A percentile compares a stretch with the other conserved stretches of the same genome.
Evolutionary conservation across 1,284 basidiomycete genomes (phyloP).

Genomic region (Ganoderma multipileum): DNA sequence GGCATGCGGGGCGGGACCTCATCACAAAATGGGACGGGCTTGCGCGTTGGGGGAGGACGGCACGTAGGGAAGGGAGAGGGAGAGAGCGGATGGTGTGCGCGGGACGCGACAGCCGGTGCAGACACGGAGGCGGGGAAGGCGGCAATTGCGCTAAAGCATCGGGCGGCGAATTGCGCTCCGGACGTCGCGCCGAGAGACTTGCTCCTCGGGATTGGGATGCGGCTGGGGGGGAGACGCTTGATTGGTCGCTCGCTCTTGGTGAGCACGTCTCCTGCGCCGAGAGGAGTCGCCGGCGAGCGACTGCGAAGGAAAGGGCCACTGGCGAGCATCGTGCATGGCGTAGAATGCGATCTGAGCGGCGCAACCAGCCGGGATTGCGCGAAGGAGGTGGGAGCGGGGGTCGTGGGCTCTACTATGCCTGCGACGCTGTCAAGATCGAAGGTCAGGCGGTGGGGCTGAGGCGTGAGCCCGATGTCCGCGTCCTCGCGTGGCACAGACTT

Average conservation of each 20-base stretch:
- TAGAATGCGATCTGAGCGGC: not conserved
- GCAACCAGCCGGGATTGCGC: not conserved
- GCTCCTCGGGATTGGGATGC: slow-evolving; percentile 17
- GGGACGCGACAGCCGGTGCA: not conserved
- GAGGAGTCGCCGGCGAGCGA: not conserved
- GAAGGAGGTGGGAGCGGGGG: not conserved
- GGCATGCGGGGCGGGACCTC: not conserved
- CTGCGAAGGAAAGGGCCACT: not conserved
- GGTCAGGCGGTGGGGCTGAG: slow-evolving; percentile 3
- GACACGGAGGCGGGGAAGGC: not conserved
- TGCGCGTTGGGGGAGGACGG: not conserved
- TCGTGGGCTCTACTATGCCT: not conserved
- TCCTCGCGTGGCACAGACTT: slow-evolving; percentile 5
- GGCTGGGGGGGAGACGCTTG: slow-evolving; percentile 17
- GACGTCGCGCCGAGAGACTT: slow-evolving; percentile 14
- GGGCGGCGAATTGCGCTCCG: not conserved
- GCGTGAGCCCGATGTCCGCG: not conserved
- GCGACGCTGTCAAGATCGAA: not conserved
- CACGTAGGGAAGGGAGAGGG: not conserved
- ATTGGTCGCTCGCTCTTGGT: slow-evolving; percentile 5
- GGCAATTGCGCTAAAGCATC: not conserved
- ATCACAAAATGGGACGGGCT: not conserved
- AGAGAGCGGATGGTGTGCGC: not conserved
- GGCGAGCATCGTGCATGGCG: not conserved
- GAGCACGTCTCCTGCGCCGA: not conserved